Evolutionary conservation across 495 filamentous ascomycete genomes (phyloP), one percentile per base, ranked within the genome.

Genomic region (Talaromyces proteolyticus): DNA sequence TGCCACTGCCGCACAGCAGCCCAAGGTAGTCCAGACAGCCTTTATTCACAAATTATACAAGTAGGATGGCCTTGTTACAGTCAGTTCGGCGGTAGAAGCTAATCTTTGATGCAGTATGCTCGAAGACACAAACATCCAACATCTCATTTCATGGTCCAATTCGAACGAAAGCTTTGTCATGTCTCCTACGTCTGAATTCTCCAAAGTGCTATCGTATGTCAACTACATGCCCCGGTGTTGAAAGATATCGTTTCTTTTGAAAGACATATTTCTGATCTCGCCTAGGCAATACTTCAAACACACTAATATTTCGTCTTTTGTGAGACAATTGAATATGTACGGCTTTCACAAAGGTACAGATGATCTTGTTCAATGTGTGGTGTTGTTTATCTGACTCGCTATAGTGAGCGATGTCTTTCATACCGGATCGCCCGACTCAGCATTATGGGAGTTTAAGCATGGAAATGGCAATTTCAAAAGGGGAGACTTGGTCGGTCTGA

Each of bases 1-100:
- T 40, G 86, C 87, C 4, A 88, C 89, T 14, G 89, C 90, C 51
- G 85, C 90, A 51, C 91, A 95, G 65, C 91, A 95, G 65, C 91
- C 92, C 50, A 98, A 98, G 70, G 91, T 96, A 49, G 89, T 97
- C 23, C 93, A 98, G 68, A 96, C 93, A 20, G 93, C 93, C n/a
- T 98, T 98, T 62, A 97, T 98, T 53, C 93, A 98, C 66, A 98
- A 98, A 66, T 80, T 98, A 16, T 98, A 96, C 79, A 98, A 95
- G 92, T 97, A 78, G 50, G 85, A 71, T 34, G 12, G 44, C 7
- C 45, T n/a, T 37, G n/a, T n/a, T n/a, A n/a, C n/a, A n/a, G n/a
- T n/a, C n/a, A n/a, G n/a, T n/a, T n/a, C n/a, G n/a, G n/a, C n/a
- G n/a, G n/a, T n/a, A n/a, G n/a, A n/a, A n/a, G n/a, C n/a, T n/a